A percentile compares a stretch with the other conserved stretches of the same genome.
Conservation (phyloP, 352 stramenopile species). For the Pythium scleroteichum region DNA sequence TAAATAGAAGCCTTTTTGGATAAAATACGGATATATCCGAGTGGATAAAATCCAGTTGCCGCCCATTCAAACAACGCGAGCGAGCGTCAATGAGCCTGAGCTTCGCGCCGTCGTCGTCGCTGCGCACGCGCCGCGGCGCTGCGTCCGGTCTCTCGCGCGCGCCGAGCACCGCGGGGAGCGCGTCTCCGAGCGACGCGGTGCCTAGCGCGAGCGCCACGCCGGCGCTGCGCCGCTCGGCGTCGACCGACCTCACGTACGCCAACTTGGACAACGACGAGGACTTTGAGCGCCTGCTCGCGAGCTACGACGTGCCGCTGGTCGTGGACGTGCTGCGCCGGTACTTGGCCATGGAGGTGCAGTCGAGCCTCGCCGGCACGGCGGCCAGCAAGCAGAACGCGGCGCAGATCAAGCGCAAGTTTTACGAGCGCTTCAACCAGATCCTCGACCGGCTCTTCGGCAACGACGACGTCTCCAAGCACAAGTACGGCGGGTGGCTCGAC, state of each 20-base stretch:
- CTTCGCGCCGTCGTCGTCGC: constrained; percentile 28
- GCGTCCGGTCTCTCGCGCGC: constrained; percentile 8
- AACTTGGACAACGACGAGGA: constrained; percentile 68
- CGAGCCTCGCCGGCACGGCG: constrained; percentile 41
- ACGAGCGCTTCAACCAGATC: constrained; percentile 86
- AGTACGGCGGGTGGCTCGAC: constrained; percentile 83
- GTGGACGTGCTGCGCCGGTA: constrained; percentile 68
- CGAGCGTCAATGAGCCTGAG: constrained; percentile 16
- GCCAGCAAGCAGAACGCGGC: constrained; percentile 76
- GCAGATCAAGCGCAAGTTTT: constrained; percentile 80
- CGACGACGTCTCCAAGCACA: constrained; percentile 75
- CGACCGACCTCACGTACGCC: constrained; percentile 24
- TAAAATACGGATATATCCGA: constrained; percentile 16
- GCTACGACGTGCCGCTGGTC: constrained; percentile 64
- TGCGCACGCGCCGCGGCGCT: constrained; percentile 13
- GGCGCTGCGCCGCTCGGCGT: constrained; percentile 15
- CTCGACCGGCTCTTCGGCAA: constrained; percentile 77
- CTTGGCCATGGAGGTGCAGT: constrained; percentile 68
- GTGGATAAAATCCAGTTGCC: constrained; percentile 2
- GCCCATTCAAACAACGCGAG: constrained; percentile 20
- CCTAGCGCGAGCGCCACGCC: constrained; percentile 5
- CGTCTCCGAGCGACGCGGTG: constrained; percentile 9
- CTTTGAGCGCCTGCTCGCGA: constrained; percentile 60
- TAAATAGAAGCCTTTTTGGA: background rate
- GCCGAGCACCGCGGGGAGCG: constrained; percentile 9